Percentiles rank a stretch among this genome's conserved stretches.
phyloP scores from a whole-genome alignment of 2,329 filamentous ascomycete species.

The Cladosporium sp. region DNA sequence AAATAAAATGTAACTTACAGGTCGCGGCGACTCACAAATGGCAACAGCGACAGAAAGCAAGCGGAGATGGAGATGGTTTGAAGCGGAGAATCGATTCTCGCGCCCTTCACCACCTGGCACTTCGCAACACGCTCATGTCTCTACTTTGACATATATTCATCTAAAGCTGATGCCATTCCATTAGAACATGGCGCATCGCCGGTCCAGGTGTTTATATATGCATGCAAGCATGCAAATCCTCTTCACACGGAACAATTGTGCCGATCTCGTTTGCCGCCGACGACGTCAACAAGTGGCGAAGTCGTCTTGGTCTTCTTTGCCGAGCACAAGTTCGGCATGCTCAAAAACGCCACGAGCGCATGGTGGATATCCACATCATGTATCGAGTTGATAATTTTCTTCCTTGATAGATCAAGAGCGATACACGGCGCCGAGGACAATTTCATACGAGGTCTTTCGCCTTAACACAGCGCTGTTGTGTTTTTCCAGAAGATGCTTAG shows the following conservation, averaged over 20 bases:
- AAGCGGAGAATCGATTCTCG: not conserved
- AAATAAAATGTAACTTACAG: not conserved
- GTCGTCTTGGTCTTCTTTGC: slow-evolving; percentile 5
- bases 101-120: not conserved
- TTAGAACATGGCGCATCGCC: not conserved
- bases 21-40: not conserved
- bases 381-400: not conserved
- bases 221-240: not conserved
- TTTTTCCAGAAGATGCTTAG: not conserved
- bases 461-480: not conserved
- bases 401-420: not conserved
- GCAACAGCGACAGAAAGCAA: not conserved
- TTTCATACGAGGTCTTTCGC: not conserved
- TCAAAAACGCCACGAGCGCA: not conserved
- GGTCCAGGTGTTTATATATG: not conserved
- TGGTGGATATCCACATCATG: not conserved
- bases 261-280: slow-evolving; percentile 4
- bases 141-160: not conserved
- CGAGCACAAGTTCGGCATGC: not conserved
- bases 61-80: not conserved
- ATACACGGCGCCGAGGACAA: not conserved
- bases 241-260: not conserved
- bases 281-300: slow-evolving; percentile 17
- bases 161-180: not conserved
- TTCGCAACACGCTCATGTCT: not conserved